phyloP scores from a whole-genome alignment of 257 asterid genomes.

The Voacanga thouarsii region DNA sequence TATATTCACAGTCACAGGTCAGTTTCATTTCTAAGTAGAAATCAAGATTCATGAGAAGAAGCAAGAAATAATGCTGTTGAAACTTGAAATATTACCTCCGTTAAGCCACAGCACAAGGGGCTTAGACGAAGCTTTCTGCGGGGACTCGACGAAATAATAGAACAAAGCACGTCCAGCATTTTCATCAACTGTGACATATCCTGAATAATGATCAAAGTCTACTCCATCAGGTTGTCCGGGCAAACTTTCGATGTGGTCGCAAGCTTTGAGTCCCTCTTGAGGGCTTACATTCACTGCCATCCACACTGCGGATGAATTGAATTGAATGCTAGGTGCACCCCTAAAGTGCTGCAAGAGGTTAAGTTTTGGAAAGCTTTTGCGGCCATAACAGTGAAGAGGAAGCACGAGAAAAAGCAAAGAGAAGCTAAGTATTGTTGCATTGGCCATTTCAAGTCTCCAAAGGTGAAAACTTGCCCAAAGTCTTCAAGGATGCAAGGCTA shows the following conservation, averaged over 20 bases:
- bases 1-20: no score
- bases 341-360: neutral
- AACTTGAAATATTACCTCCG: conserved; percentile 38
- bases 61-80: neutral
- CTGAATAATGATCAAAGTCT: neutral
- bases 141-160: neutral
- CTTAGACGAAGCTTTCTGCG: conserved; percentile 27
- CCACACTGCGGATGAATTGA: neutral
- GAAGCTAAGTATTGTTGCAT: neutral
- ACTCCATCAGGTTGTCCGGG: neutral
- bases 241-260: neutral
- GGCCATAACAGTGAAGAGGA: neutral
- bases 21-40: no score
- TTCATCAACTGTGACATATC: neutral
- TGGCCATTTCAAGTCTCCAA: neutral
- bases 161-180: neutral
- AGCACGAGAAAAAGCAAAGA: neutral
- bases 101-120: conserved; percentile 57
- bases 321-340: neutral
- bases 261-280: neutral
- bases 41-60: no score
- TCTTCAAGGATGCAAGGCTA: neutral
- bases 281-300: neutral
- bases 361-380: neutral
- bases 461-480: no score